These are phyloP conservation scores for Vinca minor DNA, from an alignment of 257 asterid genomes.

Conservation along the genomic window DNA sequence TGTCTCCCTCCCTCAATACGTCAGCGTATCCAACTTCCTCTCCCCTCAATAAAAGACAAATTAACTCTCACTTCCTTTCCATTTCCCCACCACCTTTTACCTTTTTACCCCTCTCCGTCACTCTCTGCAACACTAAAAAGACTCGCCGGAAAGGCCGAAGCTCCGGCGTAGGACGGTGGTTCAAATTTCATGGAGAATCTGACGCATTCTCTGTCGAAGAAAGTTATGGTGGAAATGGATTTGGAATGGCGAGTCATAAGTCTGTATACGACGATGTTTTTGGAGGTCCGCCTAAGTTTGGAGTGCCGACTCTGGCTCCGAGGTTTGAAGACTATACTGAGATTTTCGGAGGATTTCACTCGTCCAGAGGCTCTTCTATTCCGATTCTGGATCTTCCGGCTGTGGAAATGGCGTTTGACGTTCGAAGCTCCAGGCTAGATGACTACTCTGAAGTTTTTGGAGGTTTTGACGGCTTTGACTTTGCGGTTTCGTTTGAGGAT, in stretches of 20 bases:
- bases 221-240: slow-evolving; percentile 42
- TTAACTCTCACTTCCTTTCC: neutral
- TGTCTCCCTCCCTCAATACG: no score
- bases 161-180: slow-evolving; percentile 12
- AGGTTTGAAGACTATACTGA: slow-evolving; percentile 70
- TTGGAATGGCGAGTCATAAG: slow-evolving; percentile 40
- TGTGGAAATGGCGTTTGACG: slow-evolving; percentile 30
- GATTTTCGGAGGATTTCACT: slow-evolving; percentile 78
- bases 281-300: slow-evolving; percentile 48
- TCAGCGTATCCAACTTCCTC: no score
- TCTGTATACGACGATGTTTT: slow-evolving; percentile 78
- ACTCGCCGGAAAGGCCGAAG: slow-evolving; percentile 8
- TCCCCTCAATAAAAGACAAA: slow-evolving; percentile 4
- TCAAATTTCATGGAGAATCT: slow-evolving; percentile 43
- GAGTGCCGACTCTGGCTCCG: slow-evolving; percentile 56
- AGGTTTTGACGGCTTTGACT: slow-evolving; percentile 32
- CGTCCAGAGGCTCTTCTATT: slow-evolving; percentile 65
- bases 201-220: slow-evolving; percentile 50
- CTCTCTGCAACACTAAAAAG: slow-evolving; percentile 6
- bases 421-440: slow-evolving; percentile 35
- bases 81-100: neutral
- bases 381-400: slow-evolving; percentile 69
- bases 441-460: slow-evolving; percentile 76
- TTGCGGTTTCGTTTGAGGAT: slow-evolving; percentile 50
- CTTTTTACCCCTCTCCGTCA: neutral